Percentiles rank a stretch among this genome's conserved stretches.
phyloP scores from a whole-genome alignment of 192 early-diverging fungal genomes.

The Spizellomyces punctatus region DNA sequence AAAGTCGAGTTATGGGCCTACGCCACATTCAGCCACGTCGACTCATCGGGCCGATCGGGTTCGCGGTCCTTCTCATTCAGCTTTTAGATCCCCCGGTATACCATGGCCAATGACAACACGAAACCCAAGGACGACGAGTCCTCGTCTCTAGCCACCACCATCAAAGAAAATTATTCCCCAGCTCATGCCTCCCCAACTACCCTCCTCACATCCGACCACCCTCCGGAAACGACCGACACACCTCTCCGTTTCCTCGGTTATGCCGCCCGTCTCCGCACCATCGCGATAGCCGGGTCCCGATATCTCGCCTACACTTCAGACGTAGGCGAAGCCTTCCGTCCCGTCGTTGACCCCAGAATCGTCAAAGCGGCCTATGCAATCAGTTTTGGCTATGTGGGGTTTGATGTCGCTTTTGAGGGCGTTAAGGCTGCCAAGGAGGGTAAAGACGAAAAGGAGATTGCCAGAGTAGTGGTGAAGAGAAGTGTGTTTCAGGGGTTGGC shows the following conservation, averaged over 20 bases:
- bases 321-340: conserved; percentile 71
- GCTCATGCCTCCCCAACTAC: conserved; percentile 1
- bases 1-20: too few relatives aligned
- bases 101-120: too few relatives aligned
- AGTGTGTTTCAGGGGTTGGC: conserved; percentile 67
- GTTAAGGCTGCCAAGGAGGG: conserved; percentile 58
- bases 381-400: conserved; percentile 62
- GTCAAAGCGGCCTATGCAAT: conserved; percentile 66
- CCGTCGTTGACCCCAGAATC: conserved; percentile 53
- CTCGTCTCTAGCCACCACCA: too few relatives aligned
- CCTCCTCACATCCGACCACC: conserved; percentile 2
- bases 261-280: conserved; percentile 27
- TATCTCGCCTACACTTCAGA: conserved; percentile 69
- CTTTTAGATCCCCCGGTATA: too few relatives aligned
- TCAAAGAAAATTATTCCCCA: conserved; percentile 10
- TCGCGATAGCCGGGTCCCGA: conserved; percentile 29
- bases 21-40: too few relatives aligned
- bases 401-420: conserved; percentile 62
- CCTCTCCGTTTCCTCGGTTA: conserved; percentile 31
- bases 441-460: conserved; percentile 42
- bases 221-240: conserved; percentile 30
- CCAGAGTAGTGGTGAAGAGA: conserved; percentile 55
- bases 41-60: too few relatives aligned
- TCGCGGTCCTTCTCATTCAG: too few relatives aligned
- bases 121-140: too few relatives aligned